Evolutionary conservation across 2,329 filamentous ascomycete species (phyloP).

Genomic region (Colletotrichum lini): DNA sequence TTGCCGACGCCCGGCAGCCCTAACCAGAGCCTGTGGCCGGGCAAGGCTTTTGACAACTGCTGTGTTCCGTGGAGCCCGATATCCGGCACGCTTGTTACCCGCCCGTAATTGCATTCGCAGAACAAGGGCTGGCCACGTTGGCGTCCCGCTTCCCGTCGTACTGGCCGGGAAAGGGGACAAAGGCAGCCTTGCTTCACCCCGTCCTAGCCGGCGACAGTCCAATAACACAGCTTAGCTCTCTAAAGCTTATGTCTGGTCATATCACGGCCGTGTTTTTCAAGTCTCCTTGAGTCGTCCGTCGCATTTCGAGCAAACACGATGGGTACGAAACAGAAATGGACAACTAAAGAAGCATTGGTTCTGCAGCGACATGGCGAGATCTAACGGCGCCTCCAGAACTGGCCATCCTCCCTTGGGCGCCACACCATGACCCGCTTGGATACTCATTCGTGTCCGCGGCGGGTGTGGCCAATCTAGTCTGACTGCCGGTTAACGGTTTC

Average conservation of each 20-base stretch:
- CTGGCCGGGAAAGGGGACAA: neutral
- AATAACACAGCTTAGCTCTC: neutral
- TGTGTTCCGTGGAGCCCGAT: conserved; percentile 15
- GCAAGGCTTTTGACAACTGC: conserved; percentile 22
- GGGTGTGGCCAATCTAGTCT: conserved; percentile 31
- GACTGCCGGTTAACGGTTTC: conserved; percentile 34
- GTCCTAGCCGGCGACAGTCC: conserved; percentile 10
- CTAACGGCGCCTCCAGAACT: conserved; percentile 32
- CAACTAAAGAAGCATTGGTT: neutral
- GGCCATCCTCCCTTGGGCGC: conserved; percentile 31
- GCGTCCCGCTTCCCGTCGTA: neutral
- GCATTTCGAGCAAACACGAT: conserved; percentile 10
- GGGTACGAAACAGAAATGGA: neutral
- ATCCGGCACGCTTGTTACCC: conserved; percentile 1
- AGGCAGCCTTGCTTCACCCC: neutral
- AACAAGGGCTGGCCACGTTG: neutral
- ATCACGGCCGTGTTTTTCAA: too few relatives aligned
- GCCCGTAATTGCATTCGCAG: neutral
- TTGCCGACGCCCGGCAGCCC: conserved; percentile 19
- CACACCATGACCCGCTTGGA: conserved; percentile 31
- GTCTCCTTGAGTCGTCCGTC: neutral
- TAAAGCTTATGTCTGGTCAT: conserved; percentile 3
- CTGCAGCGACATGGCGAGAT: conserved; percentile 17
- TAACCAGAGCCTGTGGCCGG: conserved; percentile 17
- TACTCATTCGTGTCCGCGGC: conserved; percentile 6